phyloP scores from a whole-genome alignment of 768 basidiomycete species.

The Tylopilus sp. region DNA sequence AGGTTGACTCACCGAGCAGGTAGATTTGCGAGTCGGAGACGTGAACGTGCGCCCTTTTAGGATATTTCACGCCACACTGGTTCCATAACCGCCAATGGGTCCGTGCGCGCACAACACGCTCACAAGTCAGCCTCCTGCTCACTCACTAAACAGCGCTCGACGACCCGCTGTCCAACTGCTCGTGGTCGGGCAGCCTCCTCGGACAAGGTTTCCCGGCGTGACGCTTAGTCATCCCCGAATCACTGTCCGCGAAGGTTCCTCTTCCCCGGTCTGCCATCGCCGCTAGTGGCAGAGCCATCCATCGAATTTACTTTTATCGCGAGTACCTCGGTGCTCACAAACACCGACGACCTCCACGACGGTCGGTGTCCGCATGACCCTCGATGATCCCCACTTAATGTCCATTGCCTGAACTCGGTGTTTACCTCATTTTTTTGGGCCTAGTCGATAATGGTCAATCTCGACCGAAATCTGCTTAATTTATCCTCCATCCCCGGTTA shows the following conservation, averaged over 20 bases:
- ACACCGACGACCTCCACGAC: slow-evolving; percentile 3
- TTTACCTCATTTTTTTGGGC: background rate
- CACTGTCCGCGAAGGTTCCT: slow-evolving; percentile 25
- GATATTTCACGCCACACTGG: slow-evolving; percentile 32
- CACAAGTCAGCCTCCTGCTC: background rate
- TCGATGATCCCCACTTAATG: background rate
- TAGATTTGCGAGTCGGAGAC: slow-evolving; percentile 59
- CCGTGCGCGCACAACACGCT: slow-evolving; percentile 18
- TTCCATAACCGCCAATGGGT: slow-evolving; percentile 28
- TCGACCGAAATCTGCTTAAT: background rate
- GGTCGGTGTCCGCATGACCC: background rate
- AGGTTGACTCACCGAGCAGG: slow-evolving; percentile 71
- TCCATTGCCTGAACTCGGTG: slow-evolving; percentile 27
- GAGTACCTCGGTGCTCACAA: too few species aligned
- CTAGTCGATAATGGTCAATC: background rate
- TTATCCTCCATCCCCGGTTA: background rate
- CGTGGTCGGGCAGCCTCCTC: background rate
- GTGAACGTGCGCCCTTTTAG: slow-evolving; percentile 35
- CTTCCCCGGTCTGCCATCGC: too few species aligned
- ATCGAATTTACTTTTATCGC: too few species aligned
- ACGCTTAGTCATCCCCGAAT: slow-evolving; percentile 28
- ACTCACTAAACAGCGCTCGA: background rate
- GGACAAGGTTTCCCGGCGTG: slow-evolving; percentile 26
- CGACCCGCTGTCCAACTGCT: background rate
- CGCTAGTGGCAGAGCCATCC: too few species aligned